Evolutionary conservation across 352 stramenopile species (phyloP).

Genomic region (Pythium aphanidermatum): DNA sequence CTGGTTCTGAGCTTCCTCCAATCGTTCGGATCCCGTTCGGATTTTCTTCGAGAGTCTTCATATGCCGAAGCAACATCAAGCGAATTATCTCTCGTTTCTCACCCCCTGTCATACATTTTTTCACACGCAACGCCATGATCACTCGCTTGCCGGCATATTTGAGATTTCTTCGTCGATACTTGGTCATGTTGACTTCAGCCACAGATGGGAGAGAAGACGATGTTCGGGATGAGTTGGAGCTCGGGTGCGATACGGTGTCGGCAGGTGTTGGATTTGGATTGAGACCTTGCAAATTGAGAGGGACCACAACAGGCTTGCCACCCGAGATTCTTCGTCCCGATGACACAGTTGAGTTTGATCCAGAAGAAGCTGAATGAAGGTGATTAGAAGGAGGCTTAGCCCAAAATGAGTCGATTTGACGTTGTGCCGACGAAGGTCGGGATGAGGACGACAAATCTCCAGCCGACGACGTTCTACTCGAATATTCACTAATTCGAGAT

Average conservation of each 20-base stretch:
- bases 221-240: no score
- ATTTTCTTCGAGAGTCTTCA: conserved; percentile 4
- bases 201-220: no score
- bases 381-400: conserved; percentile 6
- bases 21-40: neutral
- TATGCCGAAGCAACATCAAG: conserved; percentile 33
- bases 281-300: conserved; percentile 19
- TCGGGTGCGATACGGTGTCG: no score
- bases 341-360: conserved; percentile 6
- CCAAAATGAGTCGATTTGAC: conserved; percentile 2
- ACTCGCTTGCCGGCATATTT: conserved; percentile 57
- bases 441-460: conserved; percentile 2
- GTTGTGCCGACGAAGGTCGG: conserved; percentile 7
- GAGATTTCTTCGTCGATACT: conserved; percentile 24
- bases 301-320: conserved; percentile 2
- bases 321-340: no score
- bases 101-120: conserved; percentile 29
- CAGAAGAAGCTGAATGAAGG: neutral
- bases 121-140: conserved; percentile 62
- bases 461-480: conserved; percentile 8
- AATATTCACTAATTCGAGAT: conserved; percentile 17
- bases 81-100: conserved; percentile 63
- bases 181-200: no score
- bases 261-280: neutral
- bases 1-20: neutral